phyloP scores from a whole-genome alignment of 345 rosid genomes.

The Salix koriyanagi region DNA sequence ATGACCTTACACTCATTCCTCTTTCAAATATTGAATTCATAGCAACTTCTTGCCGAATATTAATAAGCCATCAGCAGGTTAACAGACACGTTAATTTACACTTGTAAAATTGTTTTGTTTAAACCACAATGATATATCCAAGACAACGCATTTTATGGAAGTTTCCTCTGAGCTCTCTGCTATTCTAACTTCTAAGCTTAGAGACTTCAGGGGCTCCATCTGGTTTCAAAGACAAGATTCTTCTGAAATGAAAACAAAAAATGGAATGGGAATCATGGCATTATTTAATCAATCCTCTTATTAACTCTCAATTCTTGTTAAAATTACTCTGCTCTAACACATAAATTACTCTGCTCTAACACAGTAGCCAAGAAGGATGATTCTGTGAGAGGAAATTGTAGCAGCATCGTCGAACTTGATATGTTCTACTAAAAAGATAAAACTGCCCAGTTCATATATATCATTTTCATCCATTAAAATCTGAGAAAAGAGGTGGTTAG shows the following conservation, averaged over 20 bases:
- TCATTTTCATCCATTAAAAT: conserved; percentile 23
- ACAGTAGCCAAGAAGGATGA: neutral
- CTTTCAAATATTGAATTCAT: conserved; percentile 12
- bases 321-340: neutral
- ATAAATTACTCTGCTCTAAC: neutral
- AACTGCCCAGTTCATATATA: neutral
- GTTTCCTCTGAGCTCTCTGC: neutral
- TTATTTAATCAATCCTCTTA: neutral
- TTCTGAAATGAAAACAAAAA: neutral
- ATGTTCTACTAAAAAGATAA: neutral
- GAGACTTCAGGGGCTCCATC: neutral
- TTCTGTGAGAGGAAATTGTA: neutral
- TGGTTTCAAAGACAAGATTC: neutral
- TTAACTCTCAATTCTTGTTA: neutral
- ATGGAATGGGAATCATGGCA: neutral
- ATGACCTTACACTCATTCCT: neutral
- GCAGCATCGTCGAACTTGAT: neutral
- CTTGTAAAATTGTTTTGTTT: neutral
- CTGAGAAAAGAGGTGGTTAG: conserved; percentile 18
- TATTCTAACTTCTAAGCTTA: neutral
- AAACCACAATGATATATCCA: neutral
- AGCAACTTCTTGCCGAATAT: conserved; percentile 17
- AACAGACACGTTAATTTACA: conserved; percentile 9
- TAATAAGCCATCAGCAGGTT: conserved; percentile 3
- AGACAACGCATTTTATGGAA: neutral